Conservation (phyloP, 2,329 filamentous ascomycete genomes). For the Penicillium digitatum region DNA sequence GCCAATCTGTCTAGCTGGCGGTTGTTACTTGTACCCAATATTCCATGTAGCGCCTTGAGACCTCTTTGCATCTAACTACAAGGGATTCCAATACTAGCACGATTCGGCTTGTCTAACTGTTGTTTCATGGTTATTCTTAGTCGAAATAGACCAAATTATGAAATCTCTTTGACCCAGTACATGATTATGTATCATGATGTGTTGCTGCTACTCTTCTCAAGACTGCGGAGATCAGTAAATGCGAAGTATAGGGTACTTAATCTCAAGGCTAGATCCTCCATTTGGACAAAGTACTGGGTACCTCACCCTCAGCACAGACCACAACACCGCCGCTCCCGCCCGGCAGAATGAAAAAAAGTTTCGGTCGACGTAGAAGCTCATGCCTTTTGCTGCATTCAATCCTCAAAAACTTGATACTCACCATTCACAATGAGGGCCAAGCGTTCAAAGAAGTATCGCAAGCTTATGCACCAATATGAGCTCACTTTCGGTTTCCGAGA, state of each 20-base stretch:
- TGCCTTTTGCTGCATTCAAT: slow-evolving; percentile 7
- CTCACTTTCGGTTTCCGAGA: slow-evolving; percentile 86
- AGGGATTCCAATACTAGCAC: not conserved
- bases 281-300: not conserved
- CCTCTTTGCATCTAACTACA: not conserved
- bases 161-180: not conserved
- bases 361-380: slow-evolving; percentile 17
- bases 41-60: not conserved
- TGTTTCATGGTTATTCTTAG: not conserved
- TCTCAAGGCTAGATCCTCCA: not conserved
- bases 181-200: no score
- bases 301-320: slow-evolving; percentile 23
- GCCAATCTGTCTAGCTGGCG: not conserved
- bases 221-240: not conserved
- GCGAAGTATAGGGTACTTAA: not conserved
- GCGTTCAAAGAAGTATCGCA: slow-evolving; percentile 70
- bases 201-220: no score
- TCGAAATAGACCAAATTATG: not conserved
- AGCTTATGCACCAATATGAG: slow-evolving; percentile 90
- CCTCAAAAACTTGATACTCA: slow-evolving; percentile 5
- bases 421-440: slow-evolving; percentile 60
- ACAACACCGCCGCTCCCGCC: slow-evolving; percentile 26
- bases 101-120: not conserved
- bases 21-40: not conserved
- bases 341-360: slow-evolving; percentile 40